Base-by-base conservation (phyloP, 352 stramenopile genomes). In the Phytophthora boehmeriae region DNA sequence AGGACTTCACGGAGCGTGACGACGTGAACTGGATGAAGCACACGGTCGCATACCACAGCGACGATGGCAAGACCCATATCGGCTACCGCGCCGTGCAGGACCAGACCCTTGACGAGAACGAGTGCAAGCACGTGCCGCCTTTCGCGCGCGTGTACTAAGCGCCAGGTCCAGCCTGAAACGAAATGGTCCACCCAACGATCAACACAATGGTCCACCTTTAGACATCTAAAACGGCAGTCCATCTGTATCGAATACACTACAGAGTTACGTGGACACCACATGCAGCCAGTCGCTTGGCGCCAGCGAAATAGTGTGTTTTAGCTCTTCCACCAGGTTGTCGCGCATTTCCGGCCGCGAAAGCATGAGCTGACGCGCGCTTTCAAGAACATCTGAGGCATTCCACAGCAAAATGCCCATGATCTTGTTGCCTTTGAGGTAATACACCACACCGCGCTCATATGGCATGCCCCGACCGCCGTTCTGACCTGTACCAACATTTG, bases 321-420 rank as follows among this genome's bases (percentile, higher is more conserved):
- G 74, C 51, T 93, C 80, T 27, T 92, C 78, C 20, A 83, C 65
- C 17, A 87, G 73, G 50, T 93, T 88, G 58, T 92, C 76, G 38
- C 92, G 78, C 34, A 84, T 80, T 43, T 89, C 77, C 0, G 87
- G 83, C 10, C 86, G 78, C 2, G 78, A 80, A 8, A 85, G 68
- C 73, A 97, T 83, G 16, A 97, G 61, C 41, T 97, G 81, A 14
- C 88, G 84, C 22, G 91, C 90, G 35, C 73, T 90, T 42, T 97
- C 84, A 22, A 97, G 75, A 62, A 94, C 76, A 47, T 97, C 89
- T 20, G 69, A 80, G 0, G 89, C 89, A 55, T 97, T 97, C 87
- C 89, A 97, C 11, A 97, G 69, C 54, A 97, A 45, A 59, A 97
- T 92, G 43, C 91, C 91, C 63, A 96, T 89, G 58, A 97, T 90